Percentiles rank a stretch among this genome's conserved stretches.
phyloP scores from a whole-genome alignment of 2,329 filamentous ascomycete species.

The Sordariomycetes sp. region DNA sequence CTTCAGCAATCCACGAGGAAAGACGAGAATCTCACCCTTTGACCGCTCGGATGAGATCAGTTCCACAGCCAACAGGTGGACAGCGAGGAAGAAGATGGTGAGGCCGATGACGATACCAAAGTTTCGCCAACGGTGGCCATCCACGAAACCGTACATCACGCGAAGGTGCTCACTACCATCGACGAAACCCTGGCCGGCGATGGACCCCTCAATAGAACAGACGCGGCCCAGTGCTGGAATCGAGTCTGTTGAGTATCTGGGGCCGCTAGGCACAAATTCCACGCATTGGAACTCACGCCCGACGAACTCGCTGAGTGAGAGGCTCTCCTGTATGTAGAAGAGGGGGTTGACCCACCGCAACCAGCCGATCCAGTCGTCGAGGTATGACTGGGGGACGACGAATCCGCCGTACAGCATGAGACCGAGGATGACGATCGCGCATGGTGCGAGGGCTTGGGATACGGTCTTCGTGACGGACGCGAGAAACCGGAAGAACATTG shows the following conservation, averaged over 20 bases:
- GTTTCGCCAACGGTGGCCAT: conserved; percentile 46
- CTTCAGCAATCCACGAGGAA: conserved; percentile 26
- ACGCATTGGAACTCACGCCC: conserved; percentile 19
- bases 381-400: conserved; percentile 22
- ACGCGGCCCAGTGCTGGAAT: conserved; percentile 16
- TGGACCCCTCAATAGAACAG: conserved; percentile 33
- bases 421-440: conserved; percentile 35
- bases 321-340: conserved; percentile 30
- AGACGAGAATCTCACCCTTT: conserved; percentile 48
- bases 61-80: conserved; percentile 37
- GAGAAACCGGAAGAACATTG: conserved; percentile 44
- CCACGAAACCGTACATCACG: conserved; percentile 30
- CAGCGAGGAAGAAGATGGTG: conserved; percentile 28
- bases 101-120: conserved; percentile 48
- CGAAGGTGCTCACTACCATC: conserved; percentile 32
- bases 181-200: conserved; percentile 27
- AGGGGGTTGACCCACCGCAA: conserved; percentile 52
- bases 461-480: conserved; percentile 29
- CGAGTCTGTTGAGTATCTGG: conserved; percentile 14
- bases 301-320: conserved; percentile 14
- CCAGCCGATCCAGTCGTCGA: conserved; percentile 28
- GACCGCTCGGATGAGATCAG: conserved; percentile 33
- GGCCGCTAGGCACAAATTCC: conserved; percentile 9
- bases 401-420: conserved; percentile 43
- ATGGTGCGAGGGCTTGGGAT: conserved; percentile 33